Percentiles rank a stretch among this genome's conserved stretches.
Evolutionary conservation across 2,329 filamentous ascomycete species (phyloP).

Genomic region (Dothistroma septosporum): DNA sequence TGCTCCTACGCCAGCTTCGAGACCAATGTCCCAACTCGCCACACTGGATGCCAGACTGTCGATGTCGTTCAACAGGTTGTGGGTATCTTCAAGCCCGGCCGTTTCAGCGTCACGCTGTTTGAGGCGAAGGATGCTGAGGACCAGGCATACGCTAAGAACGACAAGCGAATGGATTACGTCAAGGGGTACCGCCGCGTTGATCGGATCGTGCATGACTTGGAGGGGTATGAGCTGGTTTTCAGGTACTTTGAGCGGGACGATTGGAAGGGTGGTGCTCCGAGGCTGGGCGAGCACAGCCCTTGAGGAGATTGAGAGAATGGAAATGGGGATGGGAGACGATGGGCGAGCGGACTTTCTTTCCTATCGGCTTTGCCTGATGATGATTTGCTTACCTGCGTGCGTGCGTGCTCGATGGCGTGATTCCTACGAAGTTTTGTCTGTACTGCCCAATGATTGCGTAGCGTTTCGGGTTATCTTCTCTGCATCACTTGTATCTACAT

Average conservation of each 20-base stretch:
- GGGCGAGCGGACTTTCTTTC: background rate
- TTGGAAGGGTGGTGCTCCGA: conserved; percentile 63
- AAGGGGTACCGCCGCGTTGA: conserved; percentile 85
- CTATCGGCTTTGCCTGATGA: background rate
- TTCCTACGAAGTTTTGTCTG: background rate
- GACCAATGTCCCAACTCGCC: conserved; percentile 88
- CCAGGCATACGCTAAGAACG: conserved; percentile 41
- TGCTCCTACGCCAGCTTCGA: conserved; percentile 98
- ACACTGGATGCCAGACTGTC: conserved; percentile 79
- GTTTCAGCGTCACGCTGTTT: conserved; percentile 94
- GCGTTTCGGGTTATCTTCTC: background rate
- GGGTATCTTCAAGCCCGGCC: conserved; percentile 92
- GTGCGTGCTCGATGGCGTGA: background rate
- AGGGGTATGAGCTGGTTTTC: conserved; percentile 96
- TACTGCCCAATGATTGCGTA: background rate
- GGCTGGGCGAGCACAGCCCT: conserved; percentile 53
- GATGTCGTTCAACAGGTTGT: conserved; percentile 94
- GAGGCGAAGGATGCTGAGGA: conserved; percentile 68
- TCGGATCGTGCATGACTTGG: conserved; percentile 93
- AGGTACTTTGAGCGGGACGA: conserved; percentile 91
- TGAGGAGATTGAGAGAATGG: background rate
- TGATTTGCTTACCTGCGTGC: background rate
- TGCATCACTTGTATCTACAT: background rate
- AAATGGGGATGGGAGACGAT: background rate
- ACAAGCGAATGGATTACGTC: conserved; percentile 66